Evolutionary conservation across 306 rosid species (phyloP).

Genomic region (Ziziphus jujuba): DNA sequence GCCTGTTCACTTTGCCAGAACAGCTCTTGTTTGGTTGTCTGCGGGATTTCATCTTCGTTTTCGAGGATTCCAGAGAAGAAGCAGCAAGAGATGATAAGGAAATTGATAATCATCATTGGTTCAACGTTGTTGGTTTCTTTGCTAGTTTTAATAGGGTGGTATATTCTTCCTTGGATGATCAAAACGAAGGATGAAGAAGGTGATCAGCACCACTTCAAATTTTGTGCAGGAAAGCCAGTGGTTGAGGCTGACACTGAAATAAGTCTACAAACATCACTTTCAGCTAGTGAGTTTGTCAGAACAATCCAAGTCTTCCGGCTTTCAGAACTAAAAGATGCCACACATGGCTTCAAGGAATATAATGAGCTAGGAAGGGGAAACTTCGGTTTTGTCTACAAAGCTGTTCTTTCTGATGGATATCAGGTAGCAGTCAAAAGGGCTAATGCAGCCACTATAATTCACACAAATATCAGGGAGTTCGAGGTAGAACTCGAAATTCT

Average conservation of each 20-base stretch:
- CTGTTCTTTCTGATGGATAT: constrained; percentile 58
- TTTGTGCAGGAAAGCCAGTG: constrained; percentile 47
- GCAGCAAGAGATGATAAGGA: constrained; percentile 15
- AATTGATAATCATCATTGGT: constrained; percentile 44
- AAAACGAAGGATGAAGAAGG: constrained; percentile 1
- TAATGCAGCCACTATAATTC: constrained; percentile 81
- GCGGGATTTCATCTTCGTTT: constrained; percentile 44
- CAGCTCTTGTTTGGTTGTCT: constrained; percentile 62
- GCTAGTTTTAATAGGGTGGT: constrained; percentile 46
- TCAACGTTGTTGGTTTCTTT: constrained; percentile 48
- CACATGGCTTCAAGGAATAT: constrained; percentile 82
- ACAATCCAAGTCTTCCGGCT: constrained; percentile 71
- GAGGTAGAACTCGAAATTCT: constrained; percentile 72
- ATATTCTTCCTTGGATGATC: constrained; percentile 28
- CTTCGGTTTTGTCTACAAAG: constrained; percentile 84
- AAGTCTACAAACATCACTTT: constrained; percentile 39
- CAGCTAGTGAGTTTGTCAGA: constrained; percentile 46
- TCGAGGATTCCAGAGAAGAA: background rate
- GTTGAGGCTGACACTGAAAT: constrained; percentile 43
- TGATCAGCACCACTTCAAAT: constrained; percentile 44
- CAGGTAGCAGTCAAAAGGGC: constrained; percentile 81
- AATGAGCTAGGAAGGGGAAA: constrained; percentile 81
- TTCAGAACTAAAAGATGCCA: constrained; percentile 75
- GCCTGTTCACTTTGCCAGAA: constrained; percentile 86
- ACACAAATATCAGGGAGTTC: constrained; percentile 65